Conservation (phyloP, 1,284 basidiomycete genomes). For the Tilletiaria anomala region DNA sequence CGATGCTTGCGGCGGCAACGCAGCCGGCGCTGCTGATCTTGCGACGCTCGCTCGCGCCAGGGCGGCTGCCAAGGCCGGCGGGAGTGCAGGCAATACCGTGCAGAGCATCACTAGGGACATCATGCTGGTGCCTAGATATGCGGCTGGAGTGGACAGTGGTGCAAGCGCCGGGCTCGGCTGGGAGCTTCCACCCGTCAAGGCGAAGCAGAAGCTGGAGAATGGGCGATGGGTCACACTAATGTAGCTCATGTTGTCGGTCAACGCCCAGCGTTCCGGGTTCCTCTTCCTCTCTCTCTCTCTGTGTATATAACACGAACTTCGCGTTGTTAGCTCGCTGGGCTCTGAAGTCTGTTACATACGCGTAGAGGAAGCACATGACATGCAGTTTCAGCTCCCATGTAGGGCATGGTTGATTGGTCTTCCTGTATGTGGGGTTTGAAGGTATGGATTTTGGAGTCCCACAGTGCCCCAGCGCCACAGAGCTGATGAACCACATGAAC, state of each 20-base stretch:
- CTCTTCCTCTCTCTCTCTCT: background rate
- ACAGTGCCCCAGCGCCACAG: no score
- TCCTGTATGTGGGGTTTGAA: no score
- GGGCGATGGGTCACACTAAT: conserved; percentile 25
- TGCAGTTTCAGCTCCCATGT: no score
- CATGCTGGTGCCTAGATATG: conserved; percentile 28
- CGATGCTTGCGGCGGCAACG: no score
- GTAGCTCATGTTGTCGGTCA: background rate
- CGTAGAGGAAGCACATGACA: no score
- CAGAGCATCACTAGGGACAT: conserved; percentile 11
- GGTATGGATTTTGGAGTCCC: no score
- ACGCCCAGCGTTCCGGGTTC: background rate
- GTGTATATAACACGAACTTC: no score
- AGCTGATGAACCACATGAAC: no score
- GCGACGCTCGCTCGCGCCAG: conserved; percentile 2
- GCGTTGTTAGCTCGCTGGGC: no score
- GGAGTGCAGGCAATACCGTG: conserved; percentile 3
- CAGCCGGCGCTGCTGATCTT: background rate
- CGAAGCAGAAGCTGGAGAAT: conserved; percentile 21
- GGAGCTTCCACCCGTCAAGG: conserved; percentile 28
- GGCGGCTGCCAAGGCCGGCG: conserved; percentile 9
- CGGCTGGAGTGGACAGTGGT: conserved; percentile 22
- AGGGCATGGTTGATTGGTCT: no score
- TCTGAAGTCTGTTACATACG: no score
- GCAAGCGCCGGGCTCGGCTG: conserved; percentile 26